phyloP scores from a whole-genome alignment of 73 alveolate genomes.

The Tetrahymena thermophila region DNA sequence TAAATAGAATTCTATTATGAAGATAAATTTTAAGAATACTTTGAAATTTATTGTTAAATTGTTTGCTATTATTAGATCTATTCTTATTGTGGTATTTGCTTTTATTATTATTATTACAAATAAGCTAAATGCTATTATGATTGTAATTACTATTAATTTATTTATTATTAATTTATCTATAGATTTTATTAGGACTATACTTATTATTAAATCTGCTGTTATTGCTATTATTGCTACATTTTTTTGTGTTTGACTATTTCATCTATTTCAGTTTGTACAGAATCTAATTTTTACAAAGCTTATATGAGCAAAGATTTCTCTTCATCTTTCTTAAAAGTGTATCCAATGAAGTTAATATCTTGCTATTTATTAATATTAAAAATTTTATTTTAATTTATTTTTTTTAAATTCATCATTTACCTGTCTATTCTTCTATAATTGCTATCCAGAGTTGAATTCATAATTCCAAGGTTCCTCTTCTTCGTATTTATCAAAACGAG shows the following conservation, averaged over 20 bases:
- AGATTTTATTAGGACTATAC: neutral
- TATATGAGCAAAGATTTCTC: conserved; percentile 36
- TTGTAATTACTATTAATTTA: neutral
- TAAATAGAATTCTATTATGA: neutral
- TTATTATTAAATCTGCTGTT: neutral
- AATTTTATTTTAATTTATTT: neutral
- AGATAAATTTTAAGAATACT: neutral
- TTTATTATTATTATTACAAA: neutral
- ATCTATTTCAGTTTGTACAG: conserved; percentile 5
- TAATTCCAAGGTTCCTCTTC: neutral
- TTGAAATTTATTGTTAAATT: neutral
- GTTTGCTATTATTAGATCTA: neutral
- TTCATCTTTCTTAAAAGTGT: conserved; percentile 47
- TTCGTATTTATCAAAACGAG: neutral
- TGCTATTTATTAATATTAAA: conserved; percentile 19
- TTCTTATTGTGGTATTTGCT: neutral
- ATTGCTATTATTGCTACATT: neutral
- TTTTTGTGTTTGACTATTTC: neutral
- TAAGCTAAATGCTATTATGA: neutral
- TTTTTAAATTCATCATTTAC: neutral
- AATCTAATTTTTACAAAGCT: conserved; percentile 32
- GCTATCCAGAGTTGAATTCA: neutral
- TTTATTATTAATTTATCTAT: too few species aligned
- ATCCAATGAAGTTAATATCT: conserved; percentile 53
- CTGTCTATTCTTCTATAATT: neutral